Conservation (phyloP, 2,329 filamentous ascomycete species). For the Elsinoe batatas region DNA sequence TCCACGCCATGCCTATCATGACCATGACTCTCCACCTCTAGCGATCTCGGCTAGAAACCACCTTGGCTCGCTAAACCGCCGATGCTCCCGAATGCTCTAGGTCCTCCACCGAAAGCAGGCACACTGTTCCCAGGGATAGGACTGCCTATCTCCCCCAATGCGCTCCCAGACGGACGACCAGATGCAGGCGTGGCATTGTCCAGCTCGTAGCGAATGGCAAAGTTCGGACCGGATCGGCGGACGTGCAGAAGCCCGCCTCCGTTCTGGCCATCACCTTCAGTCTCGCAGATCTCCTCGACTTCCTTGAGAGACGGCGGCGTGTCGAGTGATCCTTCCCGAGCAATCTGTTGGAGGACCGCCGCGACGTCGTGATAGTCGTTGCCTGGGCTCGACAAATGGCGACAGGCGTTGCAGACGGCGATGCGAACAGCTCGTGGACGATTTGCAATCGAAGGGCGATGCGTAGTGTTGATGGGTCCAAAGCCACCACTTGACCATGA, state of each 20-base stretch:
- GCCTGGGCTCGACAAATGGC: constrained; percentile 42
- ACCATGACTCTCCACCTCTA: not conserved
- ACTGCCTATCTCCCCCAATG: constrained; percentile 40
- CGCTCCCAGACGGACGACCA: constrained; percentile 20
- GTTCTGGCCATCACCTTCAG: constrained; percentile 75
- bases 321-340: constrained; percentile 45
- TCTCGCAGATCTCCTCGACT: constrained; percentile 77
- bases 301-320: constrained; percentile 52
- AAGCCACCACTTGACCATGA: constrained; percentile 13
- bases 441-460: constrained; percentile 27
- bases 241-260: constrained; percentile 82
- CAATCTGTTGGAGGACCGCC: constrained; percentile 55
- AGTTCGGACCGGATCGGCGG: constrained; percentile 34
- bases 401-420: constrained; percentile 70
- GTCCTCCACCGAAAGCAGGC: constrained; percentile 16
- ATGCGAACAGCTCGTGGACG: constrained; percentile 60
- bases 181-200: constrained; percentile 23
- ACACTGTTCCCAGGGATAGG: constrained; percentile 36
- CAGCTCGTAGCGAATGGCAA: constrained; percentile 36
- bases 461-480: constrained; percentile 31
- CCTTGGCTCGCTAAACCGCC: constrained; percentile 7
- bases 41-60: not conserved
- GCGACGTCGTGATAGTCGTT: constrained; percentile 59
- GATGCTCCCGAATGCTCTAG: constrained; percentile 1
- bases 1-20: not conserved